Evolutionary conservation across 441 rosid genomes (phyloP).

Genomic region (Populus trichocarpa): DNA sequence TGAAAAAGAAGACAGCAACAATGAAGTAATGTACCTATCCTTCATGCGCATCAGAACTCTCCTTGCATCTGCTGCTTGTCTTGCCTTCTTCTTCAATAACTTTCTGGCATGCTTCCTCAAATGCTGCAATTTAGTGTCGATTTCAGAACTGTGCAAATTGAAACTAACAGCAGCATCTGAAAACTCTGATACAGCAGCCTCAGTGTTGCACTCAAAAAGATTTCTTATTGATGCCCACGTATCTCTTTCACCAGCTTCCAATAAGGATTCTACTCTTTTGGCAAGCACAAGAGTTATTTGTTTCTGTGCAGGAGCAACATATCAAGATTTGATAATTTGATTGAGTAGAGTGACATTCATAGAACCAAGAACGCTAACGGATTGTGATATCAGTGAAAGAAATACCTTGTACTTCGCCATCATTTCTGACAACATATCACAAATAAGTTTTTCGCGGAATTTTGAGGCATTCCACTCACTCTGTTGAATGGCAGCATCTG

Average conservation of each 20-base stretch:
- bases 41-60: too few species aligned
- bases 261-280: constrained; percentile 56
- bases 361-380: not conserved
- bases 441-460: constrained; percentile 58
- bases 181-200: constrained; percentile 19
- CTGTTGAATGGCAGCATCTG: constrained; percentile 65
- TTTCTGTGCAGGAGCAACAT: constrained; percentile 41
- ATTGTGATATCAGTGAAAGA: constrained; percentile 7
- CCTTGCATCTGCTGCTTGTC: too few species aligned
- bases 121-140: too few species aligned
- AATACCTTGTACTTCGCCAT: constrained; percentile 52
- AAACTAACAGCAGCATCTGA: too few species aligned
- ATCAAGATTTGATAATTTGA: not conserved
- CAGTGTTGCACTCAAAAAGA: constrained; percentile 65
- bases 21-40: too few species aligned
- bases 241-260: constrained; percentile 57
- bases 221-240: constrained; percentile 72
- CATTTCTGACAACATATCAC: constrained; percentile 63
- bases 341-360: not conserved
- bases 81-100: too few species aligned
- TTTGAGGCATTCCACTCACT: constrained; percentile 70
- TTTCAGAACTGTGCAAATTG: too few species aligned
- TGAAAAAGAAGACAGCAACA: too few species aligned
- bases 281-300: constrained; percentile 47
- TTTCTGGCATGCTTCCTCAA: too few species aligned